Evolutionary conservation across 2,329 filamentous ascomycete genomes (phyloP), one percentile per base, ranked within the genome.

Genomic region (Neopestalotiopsis rosae): DNA sequence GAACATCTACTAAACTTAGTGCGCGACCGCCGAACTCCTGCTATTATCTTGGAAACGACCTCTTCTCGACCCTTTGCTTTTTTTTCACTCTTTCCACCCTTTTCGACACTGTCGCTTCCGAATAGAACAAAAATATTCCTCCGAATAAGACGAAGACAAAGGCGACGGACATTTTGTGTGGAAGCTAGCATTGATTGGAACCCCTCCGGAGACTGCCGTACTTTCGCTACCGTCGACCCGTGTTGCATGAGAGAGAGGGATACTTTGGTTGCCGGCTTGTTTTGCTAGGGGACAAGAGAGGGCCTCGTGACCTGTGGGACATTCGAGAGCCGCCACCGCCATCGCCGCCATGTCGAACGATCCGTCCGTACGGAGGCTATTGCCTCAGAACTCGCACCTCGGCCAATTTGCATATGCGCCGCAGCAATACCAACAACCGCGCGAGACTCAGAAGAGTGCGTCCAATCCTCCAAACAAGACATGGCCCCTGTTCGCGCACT

Each of bases 371-470:
- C 86, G 90, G 76, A 88, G 87, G 78, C 84, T 92, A 72, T 81
- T 92, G 78, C 90, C 90, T 45, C 91, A 92, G 78, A 90, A 85
- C 78, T 85, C 87, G 61, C 88, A 90, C 77, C 90, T 94, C 89
- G 90, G 91, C 79, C 90, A 88, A 76, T 95, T 94, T 81, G 89
- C 90, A 59, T 95, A 95, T 82, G 89, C 90, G 80, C 90, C 92
- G 74, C 85, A 85, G 71, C 82, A 85, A 65, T 85, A 82, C 66
- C 82, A 87, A 83, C 75, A 88, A 83, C 77, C 89, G 76, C 88
- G 92, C 75, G 92, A 94, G 81, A 93, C 92, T 70, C 93, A 95
- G 78, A 95, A 95, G 85, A 95, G 92, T 95, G 85, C 86, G 91
- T 79, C 42, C 63, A 59, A 68, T 64, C 30, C 57, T 30, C 14